These are phyloP conservation scores for Xerocomus potaroensis DNA, from an alignment of 768 basidiomycete genomes.

Conservation along the genomic window DNA sequence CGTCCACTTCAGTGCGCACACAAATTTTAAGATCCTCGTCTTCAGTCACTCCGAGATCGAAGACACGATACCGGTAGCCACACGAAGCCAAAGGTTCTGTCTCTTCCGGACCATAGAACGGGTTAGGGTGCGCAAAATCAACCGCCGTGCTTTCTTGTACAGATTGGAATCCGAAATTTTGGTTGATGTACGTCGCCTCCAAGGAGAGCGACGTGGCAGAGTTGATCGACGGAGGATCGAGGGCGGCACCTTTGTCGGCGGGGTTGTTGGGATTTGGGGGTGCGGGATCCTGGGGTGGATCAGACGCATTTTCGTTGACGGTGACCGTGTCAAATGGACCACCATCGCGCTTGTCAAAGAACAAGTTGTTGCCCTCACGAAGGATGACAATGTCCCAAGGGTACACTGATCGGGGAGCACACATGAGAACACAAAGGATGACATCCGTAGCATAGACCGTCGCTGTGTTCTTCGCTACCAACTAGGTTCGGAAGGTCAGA, in stretches of 20 bases:
- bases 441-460: conserved; percentile 92
- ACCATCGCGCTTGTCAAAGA: conserved; percentile 96
- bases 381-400: conserved; percentile 98
- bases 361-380: conserved; percentile 88
- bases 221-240: conserved; percentile 84
- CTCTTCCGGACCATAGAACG: conserved; percentile 92
- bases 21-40: conserved; percentile 90
- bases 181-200: conserved; percentile 98
- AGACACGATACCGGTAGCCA: conserved; percentile 93
- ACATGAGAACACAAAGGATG: conserved; percentile 95
- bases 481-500: conserved; percentile 40
- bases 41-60: conserved; percentile 85
- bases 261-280: conserved; percentile 78
- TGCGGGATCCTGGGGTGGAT: conserved; percentile 82
- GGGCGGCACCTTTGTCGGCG: conserved; percentile 52
- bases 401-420: conserved; percentile 89
- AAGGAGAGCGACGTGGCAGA: conserved; percentile 89
- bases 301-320: conserved; percentile 97
- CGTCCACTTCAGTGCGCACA: conserved; percentile 95
- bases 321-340: conserved; percentile 97
- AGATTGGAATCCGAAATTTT: conserved; percentile 96
- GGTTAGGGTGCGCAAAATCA: conserved; percentile 84
- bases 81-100: conserved; percentile 94
- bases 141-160: conserved; percentile 71
- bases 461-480: conserved; percentile 76